Percentiles rank a stretch among this genome's conserved stretches.
Evolutionary conservation across 768 basidiomycete genomes (phyloP).

Genomic region (Trametes punicea): DNA sequence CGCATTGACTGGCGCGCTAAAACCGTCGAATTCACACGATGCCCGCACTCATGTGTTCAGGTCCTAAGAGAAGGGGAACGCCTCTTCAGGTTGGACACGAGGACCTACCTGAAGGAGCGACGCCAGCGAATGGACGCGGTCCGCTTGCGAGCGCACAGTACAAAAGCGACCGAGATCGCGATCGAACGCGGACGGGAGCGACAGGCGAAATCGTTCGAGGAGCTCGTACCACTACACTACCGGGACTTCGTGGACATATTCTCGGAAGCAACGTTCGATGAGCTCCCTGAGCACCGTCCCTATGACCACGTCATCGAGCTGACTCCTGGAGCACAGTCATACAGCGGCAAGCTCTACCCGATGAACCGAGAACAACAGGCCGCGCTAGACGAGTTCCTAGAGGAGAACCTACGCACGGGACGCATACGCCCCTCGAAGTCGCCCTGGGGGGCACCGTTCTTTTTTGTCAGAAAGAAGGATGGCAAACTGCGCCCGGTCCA

Average conservation of each 20-base stretch:
- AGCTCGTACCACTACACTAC: too few relatives aligned
- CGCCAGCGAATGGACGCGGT: too few relatives aligned
- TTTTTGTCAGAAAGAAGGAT: constrained; percentile 25
- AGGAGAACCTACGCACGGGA: background rate
- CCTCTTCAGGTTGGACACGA: background rate
- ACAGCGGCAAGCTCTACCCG: too few relatives aligned
- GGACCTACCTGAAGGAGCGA: too few relatives aligned
- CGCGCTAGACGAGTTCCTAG: background rate
- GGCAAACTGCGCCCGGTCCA: background rate
- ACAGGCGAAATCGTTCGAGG: too few relatives aligned
- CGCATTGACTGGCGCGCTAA: background rate
- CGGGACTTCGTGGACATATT: too few relatives aligned
- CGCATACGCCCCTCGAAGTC: background rate
- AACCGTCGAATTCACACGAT: background rate
- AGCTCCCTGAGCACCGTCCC: too few relatives aligned
- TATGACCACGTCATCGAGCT: too few relatives aligned
- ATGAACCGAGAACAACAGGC: too few relatives aligned
- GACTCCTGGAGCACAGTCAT: too few relatives aligned
- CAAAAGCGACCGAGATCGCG: background rate
- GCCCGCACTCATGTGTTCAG: background rate
- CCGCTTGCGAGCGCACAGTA: too few relatives aligned
- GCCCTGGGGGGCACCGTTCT: background rate
- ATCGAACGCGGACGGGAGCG: background rate
- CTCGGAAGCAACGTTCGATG: too few relatives aligned
- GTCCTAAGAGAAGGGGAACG: background rate